Evolutionary conservation across 768 basidiomycete genomes (phyloP), one percentile per base, ranked within the genome.

Genomic region (Leucogyrophana mollusca): DNA sequence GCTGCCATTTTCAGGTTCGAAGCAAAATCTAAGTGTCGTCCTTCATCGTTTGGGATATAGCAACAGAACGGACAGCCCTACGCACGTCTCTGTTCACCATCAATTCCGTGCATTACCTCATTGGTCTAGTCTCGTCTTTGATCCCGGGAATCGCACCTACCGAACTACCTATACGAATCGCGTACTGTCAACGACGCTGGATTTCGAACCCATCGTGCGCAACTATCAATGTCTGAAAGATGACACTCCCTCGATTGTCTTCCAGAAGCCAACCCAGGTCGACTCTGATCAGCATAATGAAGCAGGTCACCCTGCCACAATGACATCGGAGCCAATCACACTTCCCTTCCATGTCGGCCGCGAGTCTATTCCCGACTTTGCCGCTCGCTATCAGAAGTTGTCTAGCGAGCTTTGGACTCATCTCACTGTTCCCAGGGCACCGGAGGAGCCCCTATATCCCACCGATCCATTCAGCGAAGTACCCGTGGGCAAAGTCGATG

Each of bases 41-140:
- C 33, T 49, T 16, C 25, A 47, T 16, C 43, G 47, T 9, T 36
- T 34, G 7, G 47, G 47, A 21, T 45, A 38, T 14, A 39, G 17
- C 23, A 45, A 49, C 36, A 45, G 36, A 21, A 45, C 47, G 35
- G 47, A 49, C 3, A 34, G 8, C 13, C 42, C 40, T 16, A 14
- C 36, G 9, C 9, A 25, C 9, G 11, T 49, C 18, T 46, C 24
- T 11, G 9, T 5, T 13, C 21, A 8, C n/a, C 6, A 6, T 16
- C 7, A 7, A 16, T 6, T 9, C 20, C 35, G 9, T 6, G 27
- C 27, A 30, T 18, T 14, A 9, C 18, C 13, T 0, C 14, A 18
- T 10, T 17, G 22, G 25, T 13, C 38, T 23, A 33, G 13, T 37
- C 18, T 8, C 30, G 11, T 13, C 5, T 0, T n/a, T 14, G 33